These are phyloP conservation scores for Phanerodontia chrysosporium DNA, from an alignment of 768 basidiomycete species.

Conservation along the genomic window DNA sequence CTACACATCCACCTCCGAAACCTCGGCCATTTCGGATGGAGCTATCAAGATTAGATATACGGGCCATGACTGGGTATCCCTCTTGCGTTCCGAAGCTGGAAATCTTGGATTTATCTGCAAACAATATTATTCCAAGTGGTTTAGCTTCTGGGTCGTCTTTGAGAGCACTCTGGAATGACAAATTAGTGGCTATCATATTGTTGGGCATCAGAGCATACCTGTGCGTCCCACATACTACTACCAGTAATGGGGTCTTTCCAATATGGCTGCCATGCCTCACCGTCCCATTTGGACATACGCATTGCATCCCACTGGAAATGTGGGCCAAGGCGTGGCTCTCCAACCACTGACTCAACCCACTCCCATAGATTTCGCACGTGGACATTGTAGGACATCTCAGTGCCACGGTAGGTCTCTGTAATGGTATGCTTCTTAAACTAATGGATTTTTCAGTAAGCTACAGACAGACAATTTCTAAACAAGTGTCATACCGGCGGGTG, in stretches of 20 bases:
- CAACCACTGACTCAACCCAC: constrained; percentile 4
- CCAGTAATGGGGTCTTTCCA: constrained; percentile 15
- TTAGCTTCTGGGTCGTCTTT: not conserved
- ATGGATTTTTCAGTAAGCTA: not conserved
- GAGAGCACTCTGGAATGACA: too few species aligned
- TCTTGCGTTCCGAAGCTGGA: constrained; percentile 17
- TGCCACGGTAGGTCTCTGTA: not conserved
- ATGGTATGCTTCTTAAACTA: constrained; percentile 4
- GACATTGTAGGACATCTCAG: not conserved
- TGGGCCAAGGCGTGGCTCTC: constrained; percentile 10
- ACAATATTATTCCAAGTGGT: constrained; percentile 9
- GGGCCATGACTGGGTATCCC: constrained; percentile 19
- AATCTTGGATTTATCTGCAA: constrained; percentile 20
- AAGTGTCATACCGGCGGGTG: constrained; percentile 6
- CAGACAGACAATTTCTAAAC: not conserved
- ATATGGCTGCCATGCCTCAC: constrained; percentile 3
- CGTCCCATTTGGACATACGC: constrained; percentile 10
- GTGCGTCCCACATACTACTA: constrained; percentile 8
- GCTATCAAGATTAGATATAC: constrained; percentile 17
- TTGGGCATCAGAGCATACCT: constrained; percentile 7
- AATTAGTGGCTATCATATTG: not conserved
- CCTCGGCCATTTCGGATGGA: constrained; percentile 13
- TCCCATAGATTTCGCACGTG: constrained; percentile 14
- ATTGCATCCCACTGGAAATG: constrained; percentile 15
- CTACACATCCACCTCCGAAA: constrained; percentile 19